phyloP scores from a whole-genome alignment of 305 asterid species.

The Solanum chacoense region DNA sequence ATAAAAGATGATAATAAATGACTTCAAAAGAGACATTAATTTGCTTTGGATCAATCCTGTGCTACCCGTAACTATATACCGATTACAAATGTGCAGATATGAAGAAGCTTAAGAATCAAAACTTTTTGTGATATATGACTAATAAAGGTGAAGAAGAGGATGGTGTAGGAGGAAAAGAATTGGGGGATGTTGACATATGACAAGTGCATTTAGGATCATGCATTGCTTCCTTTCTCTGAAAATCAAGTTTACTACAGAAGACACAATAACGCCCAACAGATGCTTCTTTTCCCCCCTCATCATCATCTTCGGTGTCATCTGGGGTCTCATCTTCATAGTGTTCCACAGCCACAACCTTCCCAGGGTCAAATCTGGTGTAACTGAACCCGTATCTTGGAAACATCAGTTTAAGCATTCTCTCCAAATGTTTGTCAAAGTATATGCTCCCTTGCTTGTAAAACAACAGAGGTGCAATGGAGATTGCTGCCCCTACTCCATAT shows the following conservation, averaged over 20 bases:
- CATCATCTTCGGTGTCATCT: constrained; percentile 23
- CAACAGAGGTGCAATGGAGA: constrained; percentile 40
- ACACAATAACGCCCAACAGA: constrained; percentile 46
- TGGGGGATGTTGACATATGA: constrained; percentile 36
- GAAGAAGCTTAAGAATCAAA: constrained; percentile 6
- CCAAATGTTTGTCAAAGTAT: constrained; percentile 18
- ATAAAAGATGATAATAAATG: background rate
- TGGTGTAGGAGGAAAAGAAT: constrained; percentile 24
- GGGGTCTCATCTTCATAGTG: constrained; percentile 22
- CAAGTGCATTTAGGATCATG: constrained; percentile 62
- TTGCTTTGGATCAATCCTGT: background rate
- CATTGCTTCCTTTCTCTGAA: constrained; percentile 31
- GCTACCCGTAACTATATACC: constrained; percentile 28
- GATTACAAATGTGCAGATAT: background rate
- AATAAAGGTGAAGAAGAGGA: constrained; percentile 42
- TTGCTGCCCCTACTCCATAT: constrained; percentile 54
- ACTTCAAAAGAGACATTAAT: background rate
- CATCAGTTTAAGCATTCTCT: constrained; percentile 27
- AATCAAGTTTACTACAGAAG: constrained; percentile 68
- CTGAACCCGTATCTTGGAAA: constrained; percentile 43
- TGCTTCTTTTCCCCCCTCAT: constrained; percentile 14
- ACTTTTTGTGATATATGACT: constrained; percentile 19
- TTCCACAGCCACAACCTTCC: constrained; percentile 30
- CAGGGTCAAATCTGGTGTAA: constrained; percentile 39
- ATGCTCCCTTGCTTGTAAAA: constrained; percentile 39